Percentiles rank a stretch among this genome's conserved stretches.
Conservation (phyloP, 345 rosid genomes). For the Psidium guajava region DNA sequence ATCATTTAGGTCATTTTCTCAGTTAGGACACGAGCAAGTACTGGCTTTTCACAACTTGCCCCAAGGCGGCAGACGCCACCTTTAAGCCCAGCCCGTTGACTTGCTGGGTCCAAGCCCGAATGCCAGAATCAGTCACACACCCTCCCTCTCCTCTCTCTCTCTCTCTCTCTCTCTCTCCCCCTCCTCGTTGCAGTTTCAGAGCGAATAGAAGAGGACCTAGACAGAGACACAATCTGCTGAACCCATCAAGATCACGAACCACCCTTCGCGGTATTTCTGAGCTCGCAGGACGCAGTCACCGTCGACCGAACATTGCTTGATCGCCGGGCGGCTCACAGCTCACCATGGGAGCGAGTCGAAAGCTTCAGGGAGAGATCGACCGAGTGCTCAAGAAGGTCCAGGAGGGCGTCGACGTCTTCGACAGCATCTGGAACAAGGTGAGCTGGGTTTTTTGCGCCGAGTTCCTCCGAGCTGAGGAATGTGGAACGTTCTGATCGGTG, state of each 20-base stretch:
- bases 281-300: background rate
- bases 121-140: background rate
- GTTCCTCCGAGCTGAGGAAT: background rate
- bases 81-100: background rate
- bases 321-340: background rate
- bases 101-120: background rate
- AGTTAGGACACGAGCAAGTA: too few relatives aligned
- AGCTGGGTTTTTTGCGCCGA: background rate
- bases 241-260: background rate
- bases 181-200: background rate
- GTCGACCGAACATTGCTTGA: background rate
- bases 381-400: constrained; percentile 97
- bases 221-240: background rate
- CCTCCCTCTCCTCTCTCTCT: background rate
- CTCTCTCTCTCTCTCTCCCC: background rate
- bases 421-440: constrained; percentile 99
- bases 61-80: background rate
- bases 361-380: constrained; percentile 98
- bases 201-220: background rate
- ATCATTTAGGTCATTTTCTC: background rate
- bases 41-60: background rate
- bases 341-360: constrained; percentile 93
- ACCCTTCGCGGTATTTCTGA: background rate
- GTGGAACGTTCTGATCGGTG: background rate
- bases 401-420: constrained; percentile 99